Conservation (phyloP, 306 rosid genomes). For the Sicyos edulis region DNA sequence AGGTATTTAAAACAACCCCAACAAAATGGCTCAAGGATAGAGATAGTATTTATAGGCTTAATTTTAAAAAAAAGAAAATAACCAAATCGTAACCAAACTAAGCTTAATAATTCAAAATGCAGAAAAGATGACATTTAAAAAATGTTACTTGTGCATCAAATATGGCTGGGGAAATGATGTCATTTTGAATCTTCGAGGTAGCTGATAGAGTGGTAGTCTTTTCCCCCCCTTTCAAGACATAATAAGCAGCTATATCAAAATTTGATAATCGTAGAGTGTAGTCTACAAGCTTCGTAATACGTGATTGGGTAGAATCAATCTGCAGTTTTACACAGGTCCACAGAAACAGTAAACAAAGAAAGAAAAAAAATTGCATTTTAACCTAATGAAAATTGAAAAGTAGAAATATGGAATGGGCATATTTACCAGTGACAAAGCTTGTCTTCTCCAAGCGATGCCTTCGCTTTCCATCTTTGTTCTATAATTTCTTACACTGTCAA, state of each 20-base stretch:
- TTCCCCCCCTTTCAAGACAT: conserved; percentile 69
- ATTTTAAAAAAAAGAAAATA: no score
- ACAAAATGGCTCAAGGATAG: no score
- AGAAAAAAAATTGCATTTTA: not conserved
- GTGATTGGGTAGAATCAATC: conserved; percentile 71
- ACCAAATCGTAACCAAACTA: no score
- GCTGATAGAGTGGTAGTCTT: conserved; percentile 44
- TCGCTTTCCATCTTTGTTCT: conserved; percentile 56
- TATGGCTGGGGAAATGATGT: conserved; percentile 62
- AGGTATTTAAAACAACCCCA: no score
- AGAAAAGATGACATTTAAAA: not conserved
- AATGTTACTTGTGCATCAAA: conserved; percentile 54
- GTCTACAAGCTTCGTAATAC: conserved; percentile 61
- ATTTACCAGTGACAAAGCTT: conserved; percentile 56
- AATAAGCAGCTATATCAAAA: conserved; percentile 65
- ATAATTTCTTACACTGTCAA: conserved; percentile 53
- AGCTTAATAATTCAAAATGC: not conserved
- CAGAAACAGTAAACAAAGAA: not conserved
- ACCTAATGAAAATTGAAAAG: conserved; percentile 4
- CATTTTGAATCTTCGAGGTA: conserved; percentile 68
- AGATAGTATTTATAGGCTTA: no score
- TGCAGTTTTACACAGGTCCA: conserved; percentile 33
- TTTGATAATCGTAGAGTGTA: conserved; percentile 71
- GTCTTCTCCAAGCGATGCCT: conserved; percentile 81
- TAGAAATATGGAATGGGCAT: conserved; percentile 18